Evolutionary conservation across 768 basidiomycete genomes (phyloP).

Genomic region (Multifurca ochricompacta): DNA sequence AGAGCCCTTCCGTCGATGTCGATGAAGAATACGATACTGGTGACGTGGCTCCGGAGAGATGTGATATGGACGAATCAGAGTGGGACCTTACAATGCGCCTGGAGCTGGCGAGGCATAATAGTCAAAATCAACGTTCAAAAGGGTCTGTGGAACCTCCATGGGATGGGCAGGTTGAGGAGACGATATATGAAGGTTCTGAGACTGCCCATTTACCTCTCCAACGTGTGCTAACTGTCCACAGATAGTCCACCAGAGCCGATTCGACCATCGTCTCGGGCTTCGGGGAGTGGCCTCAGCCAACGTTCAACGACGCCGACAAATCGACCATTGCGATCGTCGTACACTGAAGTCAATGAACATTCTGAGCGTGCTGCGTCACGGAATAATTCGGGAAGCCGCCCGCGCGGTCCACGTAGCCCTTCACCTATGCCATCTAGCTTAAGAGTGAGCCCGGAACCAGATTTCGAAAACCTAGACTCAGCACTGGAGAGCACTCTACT

Average conservation of each 20-base stretch:
- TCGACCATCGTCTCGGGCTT: slow-evolving; percentile 49
- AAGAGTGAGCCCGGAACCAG: slow-evolving; percentile 30
- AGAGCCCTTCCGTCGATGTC: slow-evolving; percentile 30
- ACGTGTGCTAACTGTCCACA: slow-evolving; percentile 24
- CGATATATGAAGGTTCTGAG: slow-evolving; percentile 68
- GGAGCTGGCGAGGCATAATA: slow-evolving; percentile 79
- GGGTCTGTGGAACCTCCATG: slow-evolving; percentile 32
- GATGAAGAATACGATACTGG: slow-evolving; percentile 41
- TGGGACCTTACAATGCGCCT: slow-evolving; percentile 69
- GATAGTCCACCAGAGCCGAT: slow-evolving; percentile 53
- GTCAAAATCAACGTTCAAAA: slow-evolving; percentile 61
- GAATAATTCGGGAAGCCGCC: slow-evolving; percentile 50
- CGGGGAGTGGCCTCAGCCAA: slow-evolving; percentile 35
- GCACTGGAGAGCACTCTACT: slow-evolving; percentile 34
- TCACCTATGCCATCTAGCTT: slow-evolving; percentile 54
- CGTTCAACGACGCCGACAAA: slow-evolving; percentile 39
- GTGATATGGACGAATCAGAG: slow-evolving; percentile 56
- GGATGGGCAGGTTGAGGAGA: slow-evolving; percentile 48
- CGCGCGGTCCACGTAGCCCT: slow-evolving; percentile 66
- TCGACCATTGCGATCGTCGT: slow-evolving; percentile 35
- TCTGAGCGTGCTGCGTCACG: slow-evolving; percentile 40
- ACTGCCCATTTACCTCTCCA: slow-evolving; percentile 3
- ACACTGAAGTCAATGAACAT: slow-evolving; percentile 31
- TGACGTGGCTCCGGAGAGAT: slow-evolving; percentile 27
- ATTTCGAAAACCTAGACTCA: slow-evolving; percentile 41